Evolutionary conservation across 352 stramenopile genomes (phyloP), one percentile per base, ranked within the genome.

Genomic region (Phytophthora kernoviae): DNA sequence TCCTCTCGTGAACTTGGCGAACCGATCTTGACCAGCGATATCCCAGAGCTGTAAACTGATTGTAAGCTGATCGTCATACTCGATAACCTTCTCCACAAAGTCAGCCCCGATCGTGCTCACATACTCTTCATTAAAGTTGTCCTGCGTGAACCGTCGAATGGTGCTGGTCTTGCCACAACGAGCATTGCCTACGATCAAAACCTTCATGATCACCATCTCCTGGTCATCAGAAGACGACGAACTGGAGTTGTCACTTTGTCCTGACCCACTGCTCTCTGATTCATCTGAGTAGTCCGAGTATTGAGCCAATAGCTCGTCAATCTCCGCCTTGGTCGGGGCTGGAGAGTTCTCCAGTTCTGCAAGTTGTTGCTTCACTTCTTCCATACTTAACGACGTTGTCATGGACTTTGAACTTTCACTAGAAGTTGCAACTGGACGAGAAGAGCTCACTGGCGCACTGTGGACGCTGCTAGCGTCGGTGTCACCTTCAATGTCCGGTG

Each of bases 91-190:
- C 68, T 94, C 89, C 22, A 89, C 58, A 66, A 94, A 96, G 54
- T 96, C 88, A 17, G 85, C 88, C 43, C 88, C 88, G 39, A 96
- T 91, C 11, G 88, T 96, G 47, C 83, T 94, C 51, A 84, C 75
- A 54, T 96, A 96, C 51, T 80, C 71, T n/a, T 90, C 81, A n/a
- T 58, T 80, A 40, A 96, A 96, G 9, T 87, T 62, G 24, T 79
- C 65, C 22, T 77, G 64, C 14, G 91, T 87, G 36, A 90, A 93
- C 4, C 84, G 78, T 17, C 81, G 77, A 55, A 95, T 96, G 18
- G 84, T 88, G 47, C 86, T 93, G 6, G 88, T 94, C 68, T 96
- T 96, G n/a, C 88, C 87, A 20, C 87, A 95, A 14, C 89, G 90
- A 27, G 87, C 87, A 40, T 95, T 96, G 41, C 88, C 88, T 11